Evolutionary conservation across 2,329 filamentous ascomycete genomes (phyloP).

Genomic region (Colletotrichum euphorbiae): DNA sequence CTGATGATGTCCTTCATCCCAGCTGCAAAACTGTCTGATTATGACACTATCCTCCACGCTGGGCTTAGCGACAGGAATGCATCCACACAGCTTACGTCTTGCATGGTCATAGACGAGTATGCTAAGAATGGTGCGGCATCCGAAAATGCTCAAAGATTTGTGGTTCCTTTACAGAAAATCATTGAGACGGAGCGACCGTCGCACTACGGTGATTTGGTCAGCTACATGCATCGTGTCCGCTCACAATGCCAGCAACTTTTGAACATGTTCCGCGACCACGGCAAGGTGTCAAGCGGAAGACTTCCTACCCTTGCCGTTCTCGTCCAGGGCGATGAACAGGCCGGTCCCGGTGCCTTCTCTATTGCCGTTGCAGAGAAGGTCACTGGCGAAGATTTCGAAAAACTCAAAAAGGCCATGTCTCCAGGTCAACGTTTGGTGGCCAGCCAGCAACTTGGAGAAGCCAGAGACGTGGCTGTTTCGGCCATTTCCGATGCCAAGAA

Average conservation of each 20-base stretch:
- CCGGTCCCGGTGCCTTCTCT: conserved; percentile 92
- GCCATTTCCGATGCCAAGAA: conserved; percentile 84
- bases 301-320: conserved; percentile 88
- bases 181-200: conserved; percentile 84
- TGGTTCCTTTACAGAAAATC: conserved; percentile 75
- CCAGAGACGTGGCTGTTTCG: conserved; percentile 74
- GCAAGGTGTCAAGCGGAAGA: conserved; percentile 79
- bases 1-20: conserved; percentile 84
- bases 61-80: conserved; percentile 80
- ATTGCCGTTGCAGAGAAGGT: conserved; percentile 89
- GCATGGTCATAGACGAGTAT: conserved; percentile 90
- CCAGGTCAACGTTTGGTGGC: conserved; percentile 90
- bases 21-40: conserved; percentile 69
- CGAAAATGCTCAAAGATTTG: conserved; percentile 67
- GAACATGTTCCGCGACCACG: conserved; percentile 91
- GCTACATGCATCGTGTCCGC: conserved; percentile 87
- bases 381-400: conserved; percentile 85
- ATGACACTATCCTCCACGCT: conserved; percentile 73
- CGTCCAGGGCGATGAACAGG: conserved; percentile 92
- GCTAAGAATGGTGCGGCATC: conserved; percentile 67
- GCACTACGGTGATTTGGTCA: conserved; percentile 90
- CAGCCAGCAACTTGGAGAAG: conserved; percentile 81
- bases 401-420: conserved; percentile 87
- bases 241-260: conserved; percentile 92
- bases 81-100: conserved; percentile 86